Percentiles rank a stretch among this genome's conserved stretches.
Conservation (phyloP, 2,329 filamentous ascomycete species). For the Botryosphaeria agaves region DNA sequence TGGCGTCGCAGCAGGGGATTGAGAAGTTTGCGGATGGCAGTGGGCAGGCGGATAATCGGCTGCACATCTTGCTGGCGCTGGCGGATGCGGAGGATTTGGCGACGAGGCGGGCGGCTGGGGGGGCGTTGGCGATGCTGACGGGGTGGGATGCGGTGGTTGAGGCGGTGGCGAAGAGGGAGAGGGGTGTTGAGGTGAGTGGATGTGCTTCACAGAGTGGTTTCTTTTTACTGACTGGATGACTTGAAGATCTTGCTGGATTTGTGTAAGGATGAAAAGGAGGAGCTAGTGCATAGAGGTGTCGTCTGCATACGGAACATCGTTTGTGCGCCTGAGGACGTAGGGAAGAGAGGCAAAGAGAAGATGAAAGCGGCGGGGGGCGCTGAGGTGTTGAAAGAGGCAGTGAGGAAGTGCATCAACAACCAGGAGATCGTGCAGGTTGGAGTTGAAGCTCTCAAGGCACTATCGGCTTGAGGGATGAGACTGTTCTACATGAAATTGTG, state of each 20-base stretch:
- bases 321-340: conserved; percentile 46
- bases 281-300: conserved; percentile 52
- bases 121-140: conserved; percentile 72
- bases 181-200: too few relatives aligned
- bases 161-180: conserved; percentile 50
- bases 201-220: too few relatives aligned
- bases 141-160: conserved; percentile 58
- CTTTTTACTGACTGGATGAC: too few relatives aligned
- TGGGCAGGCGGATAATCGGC: conserved; percentile 49
- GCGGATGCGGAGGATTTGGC: conserved; percentile 69
- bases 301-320: conserved; percentile 62
- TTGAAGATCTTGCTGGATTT: conserved; percentile 65
- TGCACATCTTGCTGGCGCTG: conserved; percentile 75
- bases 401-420: conserved; percentile 51
- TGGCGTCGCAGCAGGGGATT: conserved; percentile 49
- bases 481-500: too few relatives aligned
- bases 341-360: conserved; percentile 40
- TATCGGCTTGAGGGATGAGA: too few relatives aligned
- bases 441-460: conserved; percentile 53
- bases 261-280: conserved; percentile 52
- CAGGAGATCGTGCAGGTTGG: conserved; percentile 54
- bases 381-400: conserved; percentile 49
- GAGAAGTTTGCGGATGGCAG: conserved; percentile 51
- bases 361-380: conserved; percentile 46
- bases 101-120: conserved; percentile 71